A percentile compares a stretch with the other conserved stretches of the same genome.
These are phyloP conservation scores for Kazachstania sp. DNA, from an alignment of 1,139 yeast genomes.

Conservation along the genomic window DNA sequence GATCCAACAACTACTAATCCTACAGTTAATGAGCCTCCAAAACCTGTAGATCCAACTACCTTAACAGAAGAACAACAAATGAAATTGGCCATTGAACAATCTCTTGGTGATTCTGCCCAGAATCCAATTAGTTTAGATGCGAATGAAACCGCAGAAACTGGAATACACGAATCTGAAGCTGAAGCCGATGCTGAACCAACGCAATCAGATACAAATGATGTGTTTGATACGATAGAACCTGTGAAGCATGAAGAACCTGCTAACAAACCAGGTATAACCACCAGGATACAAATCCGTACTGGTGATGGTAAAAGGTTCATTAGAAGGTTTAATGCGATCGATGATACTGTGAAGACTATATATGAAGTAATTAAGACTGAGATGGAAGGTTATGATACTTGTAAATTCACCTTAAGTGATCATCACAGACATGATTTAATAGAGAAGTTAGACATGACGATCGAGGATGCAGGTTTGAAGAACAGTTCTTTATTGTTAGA, in stretches of 20 bases:
- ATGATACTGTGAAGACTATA: conserved; percentile 54
- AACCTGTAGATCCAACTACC: conserved; percentile 47
- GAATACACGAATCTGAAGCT: conserved; percentile 6
- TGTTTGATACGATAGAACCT: conserved; percentile 34
- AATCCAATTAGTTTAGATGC: conserved; percentile 15
- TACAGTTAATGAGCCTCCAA: conserved; percentile 37
- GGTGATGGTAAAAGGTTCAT: conserved; percentile 80
- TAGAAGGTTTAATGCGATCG: conserved; percentile 49
- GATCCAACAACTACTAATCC: conserved; percentile 65
- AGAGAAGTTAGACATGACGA: conserved; percentile 47
- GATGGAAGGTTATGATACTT: conserved; percentile 36
- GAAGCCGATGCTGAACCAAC: conserved; percentile 3
- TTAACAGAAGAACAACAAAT: conserved; percentile 81
- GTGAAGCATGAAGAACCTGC: conserved; percentile 54
- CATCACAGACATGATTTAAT: conserved; percentile 57
- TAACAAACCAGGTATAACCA: conserved; percentile 43
- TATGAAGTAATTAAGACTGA: conserved; percentile 53
- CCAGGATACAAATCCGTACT: conserved; percentile 78
- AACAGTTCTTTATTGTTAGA: conserved; percentile 79
- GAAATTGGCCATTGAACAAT: conserved; percentile 65
- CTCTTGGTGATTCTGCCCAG: conserved; percentile 34
- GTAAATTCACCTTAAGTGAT: conserved; percentile 54
- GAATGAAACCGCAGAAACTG: conserved; percentile 7
- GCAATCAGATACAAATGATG: conserved; percentile 14
- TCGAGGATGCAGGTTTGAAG: conserved; percentile 69